phyloP scores from a whole-genome alignment of 2,329 filamentous ascomycete genomes.

The Xylaria polymorpha region DNA sequence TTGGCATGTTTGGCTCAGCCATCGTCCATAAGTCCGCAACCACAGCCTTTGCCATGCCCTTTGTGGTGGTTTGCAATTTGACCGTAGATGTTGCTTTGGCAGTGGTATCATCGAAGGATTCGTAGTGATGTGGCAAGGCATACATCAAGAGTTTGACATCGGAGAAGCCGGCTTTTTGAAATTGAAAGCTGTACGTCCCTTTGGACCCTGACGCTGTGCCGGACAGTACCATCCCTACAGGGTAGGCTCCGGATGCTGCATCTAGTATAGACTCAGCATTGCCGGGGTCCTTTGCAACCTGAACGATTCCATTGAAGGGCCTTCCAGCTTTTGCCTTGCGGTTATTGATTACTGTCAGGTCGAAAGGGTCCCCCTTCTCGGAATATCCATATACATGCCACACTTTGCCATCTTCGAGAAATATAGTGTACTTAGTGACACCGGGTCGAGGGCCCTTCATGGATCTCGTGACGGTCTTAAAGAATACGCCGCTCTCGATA shows the following conservation, averaged over 20 bases:
- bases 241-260: constrained; percentile 78
- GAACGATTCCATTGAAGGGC: constrained; percentile 81
- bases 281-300: constrained; percentile 81
- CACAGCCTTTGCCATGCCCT: constrained; percentile 81
- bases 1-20: constrained; percentile 77
- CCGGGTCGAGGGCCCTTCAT: constrained; percentile 68
- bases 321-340: constrained; percentile 71
- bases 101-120: constrained; percentile 74
- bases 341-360: constrained; percentile 75
- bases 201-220: constrained; percentile 68
- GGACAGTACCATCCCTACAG: constrained; percentile 71
- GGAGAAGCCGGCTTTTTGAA: constrained; percentile 74
- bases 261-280: constrained; percentile 78
- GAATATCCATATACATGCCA: constrained; percentile 86
- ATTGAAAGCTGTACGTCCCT: constrained; percentile 80
- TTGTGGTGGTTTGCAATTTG: constrained; percentile 82
- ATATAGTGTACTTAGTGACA: constrained; percentile 80
- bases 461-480: constrained; percentile 72
- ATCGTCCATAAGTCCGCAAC: constrained; percentile 81
- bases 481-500: constrained; percentile 80
- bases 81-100: constrained; percentile 65
- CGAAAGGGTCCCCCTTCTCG: constrained; percentile 68
- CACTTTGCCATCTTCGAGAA: constrained; percentile 75
- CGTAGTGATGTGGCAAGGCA: constrained; percentile 85
- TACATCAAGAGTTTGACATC: constrained; percentile 79